Conservation (phyloP, 768 basidiomycete species). For the Rossbeevera mucosa region DNA sequence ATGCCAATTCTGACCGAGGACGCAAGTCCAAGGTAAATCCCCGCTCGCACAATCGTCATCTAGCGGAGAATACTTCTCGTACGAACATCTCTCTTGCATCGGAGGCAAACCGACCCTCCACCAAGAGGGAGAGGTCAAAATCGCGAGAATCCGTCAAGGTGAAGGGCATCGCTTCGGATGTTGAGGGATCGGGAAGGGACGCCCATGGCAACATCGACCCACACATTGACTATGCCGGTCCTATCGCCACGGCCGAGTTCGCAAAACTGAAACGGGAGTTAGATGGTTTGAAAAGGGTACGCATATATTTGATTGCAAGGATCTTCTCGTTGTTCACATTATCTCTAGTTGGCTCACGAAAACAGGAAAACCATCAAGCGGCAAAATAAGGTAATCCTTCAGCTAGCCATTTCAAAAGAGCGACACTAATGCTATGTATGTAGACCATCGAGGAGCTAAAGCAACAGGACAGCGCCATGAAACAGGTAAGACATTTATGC, state of each 20-base stretch:
- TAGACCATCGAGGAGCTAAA: conserved; percentile 54
- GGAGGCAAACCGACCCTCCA: neutral
- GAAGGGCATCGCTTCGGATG: conserved; percentile 29
- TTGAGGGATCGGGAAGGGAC: conserved; percentile 24
- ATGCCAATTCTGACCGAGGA: conserved; percentile 28
- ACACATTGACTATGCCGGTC: conserved; percentile 26
- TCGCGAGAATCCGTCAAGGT: conserved; percentile 31
- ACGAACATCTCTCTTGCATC: conserved; percentile 8
- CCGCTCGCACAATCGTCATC: conserved; percentile 23
- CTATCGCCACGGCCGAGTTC: conserved; percentile 44
- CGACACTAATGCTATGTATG: conserved; percentile 1
- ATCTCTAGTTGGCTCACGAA: conserved; percentile 35
- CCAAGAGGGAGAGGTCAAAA: conserved; percentile 33
- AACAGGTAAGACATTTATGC: conserved; percentile 31
- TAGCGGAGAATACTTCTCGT: conserved; percentile 17
- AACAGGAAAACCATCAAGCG: conserved; percentile 49
- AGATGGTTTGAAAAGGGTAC: conserved; percentile 47
- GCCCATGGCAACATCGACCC: conserved; percentile 11
- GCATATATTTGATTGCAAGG: conserved; percentile 3
- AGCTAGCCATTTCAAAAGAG: neutral
- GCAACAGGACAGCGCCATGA: conserved; percentile 36
- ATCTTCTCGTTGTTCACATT: conserved; percentile 3
- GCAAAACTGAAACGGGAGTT: conserved; percentile 56
- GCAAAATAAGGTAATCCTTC: conserved; percentile 49
- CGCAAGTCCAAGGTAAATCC: conserved; percentile 29